Percentiles rank a stretch among this genome's conserved stretches.
These are phyloP conservation scores for Schizothecium vesticola DNA, from an alignment of 495 filamentous ascomycete species.

Conservation along the genomic window DNA sequence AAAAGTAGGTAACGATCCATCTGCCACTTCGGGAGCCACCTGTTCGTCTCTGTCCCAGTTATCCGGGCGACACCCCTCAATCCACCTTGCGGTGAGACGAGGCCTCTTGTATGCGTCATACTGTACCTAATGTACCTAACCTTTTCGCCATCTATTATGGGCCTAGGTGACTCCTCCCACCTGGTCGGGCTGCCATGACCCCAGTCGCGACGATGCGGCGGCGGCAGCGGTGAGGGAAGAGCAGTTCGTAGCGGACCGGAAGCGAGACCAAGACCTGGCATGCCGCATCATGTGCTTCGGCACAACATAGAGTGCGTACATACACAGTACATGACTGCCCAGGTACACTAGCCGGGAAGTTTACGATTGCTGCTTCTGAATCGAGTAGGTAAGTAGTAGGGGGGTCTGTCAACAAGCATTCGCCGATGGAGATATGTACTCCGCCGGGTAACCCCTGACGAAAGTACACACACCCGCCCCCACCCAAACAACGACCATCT, in stretches of 20 bases:
- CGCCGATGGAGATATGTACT: not conserved
- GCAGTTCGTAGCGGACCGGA: not conserved
- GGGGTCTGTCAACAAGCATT: not conserved
- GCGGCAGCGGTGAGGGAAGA: not conserved
- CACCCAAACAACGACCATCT: not conserved
- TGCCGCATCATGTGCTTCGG: not conserved
- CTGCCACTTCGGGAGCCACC: not conserved
- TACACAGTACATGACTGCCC: not conserved
- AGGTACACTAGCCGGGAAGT: not conserved
- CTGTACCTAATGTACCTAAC: not conserved
- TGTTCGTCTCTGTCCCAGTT: not conserved
- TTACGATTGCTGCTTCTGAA: not conserved
- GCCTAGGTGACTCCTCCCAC: not conserved
- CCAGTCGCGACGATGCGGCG: not conserved
- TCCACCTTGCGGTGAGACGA: conserved; percentile 8
- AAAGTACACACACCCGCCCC: not conserved
- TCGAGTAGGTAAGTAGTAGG: not conserved
- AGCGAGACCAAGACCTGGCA: not conserved
- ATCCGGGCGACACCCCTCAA: too few species aligned
- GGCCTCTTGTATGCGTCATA: conserved; percentile 4
- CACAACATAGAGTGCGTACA: not conserved
- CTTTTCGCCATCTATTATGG: not conserved
- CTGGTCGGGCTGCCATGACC: not conserved
- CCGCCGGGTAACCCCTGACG: not conserved
- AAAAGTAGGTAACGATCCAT: not conserved